Base-by-base conservation (phyloP, 176 grass and related monocot genomes). In the Musa beccarii region DNA sequence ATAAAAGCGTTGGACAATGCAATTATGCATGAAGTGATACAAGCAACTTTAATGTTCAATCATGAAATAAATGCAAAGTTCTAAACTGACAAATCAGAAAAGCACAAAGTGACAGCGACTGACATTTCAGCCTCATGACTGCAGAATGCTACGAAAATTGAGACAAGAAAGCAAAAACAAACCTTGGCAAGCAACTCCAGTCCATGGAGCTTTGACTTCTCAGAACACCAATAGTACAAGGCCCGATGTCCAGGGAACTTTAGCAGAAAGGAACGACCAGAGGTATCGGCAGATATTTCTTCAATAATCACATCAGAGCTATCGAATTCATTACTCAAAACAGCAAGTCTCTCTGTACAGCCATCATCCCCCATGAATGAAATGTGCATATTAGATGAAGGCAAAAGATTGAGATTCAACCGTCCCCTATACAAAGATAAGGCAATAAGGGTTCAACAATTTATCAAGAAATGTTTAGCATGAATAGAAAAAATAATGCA, bases 171-270 rank as follows among this genome's bases (percentile, higher is more conserved):
- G 52, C 50, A 54, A 83, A 17, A 29, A 80, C 65, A 76, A 64
- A 97, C 94, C 88, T 98, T 91, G 55, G 74, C 51, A 79, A 99
- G 86, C 82, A 94, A 86, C 28, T 91, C 82, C 56, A 79, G 84
- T 78, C 95, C 95, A 52, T 84, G 76, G 78, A 86, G 68, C 53
- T 86, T 87, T 19, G 88, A 99, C 74, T 93, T 99, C 67, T 99
- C 88, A 52, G 95, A 89, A 28, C 90, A 87, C 90, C 95, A 99
- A 84, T 98, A 98, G 78, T 99, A 99, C 62, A 89, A 86, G 66
- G 71, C 79, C 80, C 81, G 75, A 84, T 82, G 87, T 64, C 84
- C 78, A 57, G 82, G 85, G 68, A 89, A 59, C 72, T 81, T 90
- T 56, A 99, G 56, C 16, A 84, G 24, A 20, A 99, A 99, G 74